Evolutionary conservation across 441 rosid species (phyloP).

Genomic region (Arabidopsis hybrid): DNA sequence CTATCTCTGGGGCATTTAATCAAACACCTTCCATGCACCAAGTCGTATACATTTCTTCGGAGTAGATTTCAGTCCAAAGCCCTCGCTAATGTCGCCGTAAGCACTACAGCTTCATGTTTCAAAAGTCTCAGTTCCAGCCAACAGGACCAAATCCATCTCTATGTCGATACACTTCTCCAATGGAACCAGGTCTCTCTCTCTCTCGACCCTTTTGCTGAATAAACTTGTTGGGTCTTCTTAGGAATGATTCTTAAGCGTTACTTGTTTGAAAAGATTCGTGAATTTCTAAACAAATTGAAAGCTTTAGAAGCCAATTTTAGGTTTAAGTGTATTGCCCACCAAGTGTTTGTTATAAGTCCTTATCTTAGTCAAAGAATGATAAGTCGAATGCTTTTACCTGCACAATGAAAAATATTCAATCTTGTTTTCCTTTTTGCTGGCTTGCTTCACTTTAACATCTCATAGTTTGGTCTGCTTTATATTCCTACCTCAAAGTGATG

Average conservation of each 20-base stretch:
- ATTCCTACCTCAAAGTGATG: too few species aligned
- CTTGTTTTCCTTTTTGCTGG: too few species aligned
- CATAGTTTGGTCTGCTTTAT: too few species aligned
- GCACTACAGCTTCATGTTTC: conserved; percentile 47
- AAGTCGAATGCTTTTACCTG: too few species aligned
- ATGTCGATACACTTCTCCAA: conserved; percentile 71
- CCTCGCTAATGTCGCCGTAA: background rate
- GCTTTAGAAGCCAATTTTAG: background rate
- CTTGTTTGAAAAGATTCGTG: conserved; percentile 14
- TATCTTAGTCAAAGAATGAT: too few species aligned
- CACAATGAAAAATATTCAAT: too few species aligned
- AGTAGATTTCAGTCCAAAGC: conserved; percentile 26
- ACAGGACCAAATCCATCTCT: conserved; percentile 66
- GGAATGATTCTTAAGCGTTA: background rate
- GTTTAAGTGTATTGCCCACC: background rate
- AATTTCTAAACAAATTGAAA: background rate
- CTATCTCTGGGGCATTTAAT: conserved; percentile 61
- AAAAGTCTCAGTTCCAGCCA: conserved; percentile 61
- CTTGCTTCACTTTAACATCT: too few species aligned
- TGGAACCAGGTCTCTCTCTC: conserved; percentile 75
- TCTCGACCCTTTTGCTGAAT: conserved; percentile 12
- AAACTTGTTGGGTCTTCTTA: background rate
- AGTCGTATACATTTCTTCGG: conserved; percentile 31
- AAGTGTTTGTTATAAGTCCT: background rate
- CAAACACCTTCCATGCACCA: conserved; percentile 65